A percentile compares a stretch with the other conserved stretches of the same genome.
Evolutionary conservation across 805 yeast genomes (phyloP).

Genomic region (Kazachstania viticola): DNA sequence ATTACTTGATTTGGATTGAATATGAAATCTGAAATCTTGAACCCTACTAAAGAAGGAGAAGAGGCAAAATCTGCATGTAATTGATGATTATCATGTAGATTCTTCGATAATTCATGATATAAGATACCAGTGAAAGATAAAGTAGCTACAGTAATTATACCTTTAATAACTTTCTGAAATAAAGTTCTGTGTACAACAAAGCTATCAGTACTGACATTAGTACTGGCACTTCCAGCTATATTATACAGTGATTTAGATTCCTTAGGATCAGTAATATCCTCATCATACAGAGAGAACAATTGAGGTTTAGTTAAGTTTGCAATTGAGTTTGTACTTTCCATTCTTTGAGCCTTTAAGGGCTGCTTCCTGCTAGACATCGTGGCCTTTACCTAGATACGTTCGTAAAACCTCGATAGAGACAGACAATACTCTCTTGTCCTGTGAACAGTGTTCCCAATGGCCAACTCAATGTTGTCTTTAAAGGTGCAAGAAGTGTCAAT

Average conservation of each 20-base stretch:
- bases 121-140: slow-evolving; percentile 38
- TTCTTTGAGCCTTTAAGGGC: no score
- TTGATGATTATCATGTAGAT: slow-evolving; percentile 41
- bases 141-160: slow-evolving; percentile 11
- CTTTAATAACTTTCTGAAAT: slow-evolving; percentile 2
- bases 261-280: slow-evolving; percentile 19
- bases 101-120: slow-evolving; percentile 42
- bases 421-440: no score
- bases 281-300: slow-evolving; percentile 40
- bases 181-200: neutral
- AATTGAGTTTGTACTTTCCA: slow-evolving; percentile 32
- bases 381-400: no score
- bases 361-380: no score
- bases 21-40: slow-evolving; percentile 15
- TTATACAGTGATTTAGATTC: slow-evolving; percentile 3
- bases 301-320: slow-evolving; percentile 40
- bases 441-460: no score
- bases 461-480: no score
- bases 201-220: neutral
- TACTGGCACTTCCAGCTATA: slow-evolving; percentile 1
- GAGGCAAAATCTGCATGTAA: slow-evolving; percentile 31
- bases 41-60: slow-evolving; percentile 32
- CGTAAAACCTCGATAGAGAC: no score
- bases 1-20: slow-evolving; percentile 5
- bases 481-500: no score